Evolutionary conservation across 2,329 filamentous ascomycete genomes (phyloP).

Genomic region (Endothia cerciana): DNA sequence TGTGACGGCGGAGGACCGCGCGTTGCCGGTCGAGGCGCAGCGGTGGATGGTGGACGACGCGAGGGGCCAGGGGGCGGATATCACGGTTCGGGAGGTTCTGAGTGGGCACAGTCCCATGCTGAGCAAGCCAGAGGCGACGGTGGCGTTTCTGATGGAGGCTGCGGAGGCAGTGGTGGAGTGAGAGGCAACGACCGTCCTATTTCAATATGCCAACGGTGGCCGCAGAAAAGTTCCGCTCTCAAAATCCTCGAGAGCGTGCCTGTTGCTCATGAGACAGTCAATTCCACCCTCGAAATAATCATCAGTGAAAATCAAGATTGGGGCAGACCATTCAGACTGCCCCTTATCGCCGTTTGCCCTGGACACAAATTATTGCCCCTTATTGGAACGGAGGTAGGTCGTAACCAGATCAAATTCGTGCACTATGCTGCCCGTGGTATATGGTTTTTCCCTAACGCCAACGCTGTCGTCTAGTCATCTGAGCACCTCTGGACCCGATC

Average conservation of each 20-base stretch:
- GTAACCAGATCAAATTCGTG: background rate
- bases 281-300: background rate
- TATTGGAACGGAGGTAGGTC: background rate
- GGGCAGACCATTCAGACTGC: background rate
- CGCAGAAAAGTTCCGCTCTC: background rate
- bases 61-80: constrained; percentile 40
- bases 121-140: constrained; percentile 47
- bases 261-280: background rate
- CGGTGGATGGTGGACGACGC: constrained; percentile 43
- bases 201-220: background rate
- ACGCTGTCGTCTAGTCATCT: background rate
- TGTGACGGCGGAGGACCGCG: constrained; percentile 46
- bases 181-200: background rate
- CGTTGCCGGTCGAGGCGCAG: constrained; percentile 44
- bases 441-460: constrained; percentile 12
- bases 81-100: constrained; percentile 45
- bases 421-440: constrained; percentile 19
- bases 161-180: constrained; percentile 35
- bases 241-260: background rate
- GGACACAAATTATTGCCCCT: background rate
- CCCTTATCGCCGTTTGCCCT: background rate
- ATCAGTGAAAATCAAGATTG: background rate
- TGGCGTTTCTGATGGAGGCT: constrained; percentile 43
- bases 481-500: background rate
- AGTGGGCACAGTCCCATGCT: constrained; percentile 56